These are phyloP conservation scores for Beauveria asiatica DNA, from an alignment of 2,329 filamentous ascomycete genomes.

Conservation along the genomic window DNA sequence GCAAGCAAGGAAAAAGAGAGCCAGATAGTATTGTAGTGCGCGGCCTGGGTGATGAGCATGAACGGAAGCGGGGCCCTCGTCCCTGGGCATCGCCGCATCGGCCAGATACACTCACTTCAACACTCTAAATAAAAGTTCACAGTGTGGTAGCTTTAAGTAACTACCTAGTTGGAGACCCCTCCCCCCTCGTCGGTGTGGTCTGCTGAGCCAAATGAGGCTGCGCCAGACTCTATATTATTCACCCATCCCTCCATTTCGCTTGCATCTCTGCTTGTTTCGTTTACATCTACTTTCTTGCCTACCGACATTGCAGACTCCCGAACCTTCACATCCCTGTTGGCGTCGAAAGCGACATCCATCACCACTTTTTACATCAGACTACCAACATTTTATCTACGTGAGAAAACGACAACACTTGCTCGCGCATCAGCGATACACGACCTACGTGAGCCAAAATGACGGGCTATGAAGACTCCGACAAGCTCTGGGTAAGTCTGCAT, in stretches of 20 bases:
- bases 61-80: not conserved
- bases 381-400: not conserved
- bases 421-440: not conserved
- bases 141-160: not conserved
- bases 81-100: not conserved
- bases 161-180: not conserved
- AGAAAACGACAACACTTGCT: not conserved
- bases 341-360: too few relatives aligned
- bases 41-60: too few relatives aligned
- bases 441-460: not conserved
- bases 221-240: not conserved
- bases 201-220: slow-evolving; percentile 5
- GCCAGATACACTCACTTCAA: too few relatives aligned
- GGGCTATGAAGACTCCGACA: slow-evolving; percentile 24
- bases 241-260: not conserved
- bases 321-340: too few relatives aligned
- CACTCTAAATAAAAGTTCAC: not conserved
- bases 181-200: not conserved
- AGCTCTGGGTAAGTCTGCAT: slow-evolving; percentile 38
- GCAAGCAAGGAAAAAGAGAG: not conserved
- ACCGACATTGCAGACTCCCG: not conserved
- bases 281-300: not conserved
- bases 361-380: too few relatives aligned
- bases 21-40: not conserved
- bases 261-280: not conserved